These are phyloP conservation scores for Corrigiola litoralis DNA, from an alignment of 179 eudicot genomes.

Conservation along the genomic window DNA sequence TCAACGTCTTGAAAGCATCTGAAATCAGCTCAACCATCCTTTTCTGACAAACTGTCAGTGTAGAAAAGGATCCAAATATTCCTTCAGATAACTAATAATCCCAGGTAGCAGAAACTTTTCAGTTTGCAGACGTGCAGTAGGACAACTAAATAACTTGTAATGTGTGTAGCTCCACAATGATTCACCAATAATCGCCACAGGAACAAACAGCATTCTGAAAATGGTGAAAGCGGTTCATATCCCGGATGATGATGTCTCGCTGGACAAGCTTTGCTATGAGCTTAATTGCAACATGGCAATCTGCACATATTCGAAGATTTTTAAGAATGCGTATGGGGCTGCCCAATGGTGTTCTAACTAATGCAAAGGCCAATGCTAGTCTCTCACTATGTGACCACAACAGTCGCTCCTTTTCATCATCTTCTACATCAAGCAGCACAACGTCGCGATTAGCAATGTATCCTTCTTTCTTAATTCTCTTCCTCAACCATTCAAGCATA, in stretches of 20 bases:
- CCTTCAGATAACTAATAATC: neutral
- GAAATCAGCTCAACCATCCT: neutral
- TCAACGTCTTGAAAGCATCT: neutral
- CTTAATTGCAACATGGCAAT: conserved; percentile 61
- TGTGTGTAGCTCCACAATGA: neutral
- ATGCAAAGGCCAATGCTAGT: conserved; percentile 76
- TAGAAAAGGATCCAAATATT: neutral
- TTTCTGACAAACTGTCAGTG: neutral
- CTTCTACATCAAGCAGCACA: conserved; percentile 73
- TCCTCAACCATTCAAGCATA: conserved; percentile 59
- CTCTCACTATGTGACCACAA: conserved; percentile 79
- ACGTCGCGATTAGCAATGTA: conserved; percentile 55
- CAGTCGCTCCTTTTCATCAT: conserved; percentile 66
- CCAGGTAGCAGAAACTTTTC: neutral
- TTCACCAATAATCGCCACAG: conserved; percentile 79
- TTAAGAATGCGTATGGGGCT: conserved; percentile 67
- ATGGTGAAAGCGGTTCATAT: conserved; percentile 75
- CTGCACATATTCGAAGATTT: conserved; percentile 67
- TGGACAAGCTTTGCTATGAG: conserved; percentile 45
- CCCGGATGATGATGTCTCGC: conserved; percentile 64
- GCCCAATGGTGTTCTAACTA: conserved; percentile 58
- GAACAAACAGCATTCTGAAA: conserved; percentile 57
- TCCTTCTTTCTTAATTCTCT: conserved; percentile 45
- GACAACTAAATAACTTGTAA: neutral
- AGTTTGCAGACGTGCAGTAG: neutral